These are phyloP conservation scores for Casuarina cunninghamiana DNA, from an alignment of 306 rosid species.

Conservation along the genomic window DNA sequence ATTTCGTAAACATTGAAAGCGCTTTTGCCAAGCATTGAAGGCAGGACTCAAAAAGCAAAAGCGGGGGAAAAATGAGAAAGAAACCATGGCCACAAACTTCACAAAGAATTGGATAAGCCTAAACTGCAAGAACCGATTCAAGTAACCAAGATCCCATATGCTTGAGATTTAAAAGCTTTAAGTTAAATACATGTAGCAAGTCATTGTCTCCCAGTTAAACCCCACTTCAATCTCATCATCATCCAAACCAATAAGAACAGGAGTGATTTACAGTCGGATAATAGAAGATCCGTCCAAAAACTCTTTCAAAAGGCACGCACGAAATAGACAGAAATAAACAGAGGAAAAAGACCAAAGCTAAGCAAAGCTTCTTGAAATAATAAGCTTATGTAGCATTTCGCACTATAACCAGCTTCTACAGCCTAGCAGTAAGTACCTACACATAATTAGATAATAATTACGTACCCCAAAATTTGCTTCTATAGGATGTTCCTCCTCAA, in stretches of 20 bases:
- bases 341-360: background rate
- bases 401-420: background rate
- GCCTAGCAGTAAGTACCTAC: background rate
- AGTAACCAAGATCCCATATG: background rate
- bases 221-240: background rate
- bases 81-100: background rate
- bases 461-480: constrained; percentile 62
- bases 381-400: background rate
- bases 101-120: background rate
- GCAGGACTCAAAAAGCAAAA: background rate
- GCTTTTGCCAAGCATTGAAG: background rate
- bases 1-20: background rate
- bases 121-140: background rate
- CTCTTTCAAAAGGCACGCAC: background rate
- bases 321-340: background rate
- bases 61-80: background rate
- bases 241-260: background rate
- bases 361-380: background rate
- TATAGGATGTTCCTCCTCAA: constrained; percentile 61
- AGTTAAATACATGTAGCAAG: background rate
- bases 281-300: background rate
- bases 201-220: background rate
- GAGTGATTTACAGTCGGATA: background rate
- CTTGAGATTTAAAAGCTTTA: background rate
- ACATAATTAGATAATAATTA: background rate